phyloP scores from a whole-genome alignment of 495 filamentous ascomycete genomes.

The Filosporella fistucella region DNA sequence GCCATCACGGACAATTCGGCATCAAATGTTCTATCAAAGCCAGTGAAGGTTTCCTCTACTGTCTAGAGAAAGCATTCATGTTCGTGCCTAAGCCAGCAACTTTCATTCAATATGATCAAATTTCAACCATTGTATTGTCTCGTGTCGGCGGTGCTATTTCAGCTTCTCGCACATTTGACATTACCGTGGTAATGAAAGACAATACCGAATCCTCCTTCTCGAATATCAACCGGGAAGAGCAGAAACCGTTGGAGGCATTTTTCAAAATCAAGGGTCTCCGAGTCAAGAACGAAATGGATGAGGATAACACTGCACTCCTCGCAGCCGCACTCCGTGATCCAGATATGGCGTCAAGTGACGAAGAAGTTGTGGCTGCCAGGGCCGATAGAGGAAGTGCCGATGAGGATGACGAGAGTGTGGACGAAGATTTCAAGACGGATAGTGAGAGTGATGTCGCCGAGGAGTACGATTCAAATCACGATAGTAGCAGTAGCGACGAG shows the following conservation, averaged over 20 bases:
- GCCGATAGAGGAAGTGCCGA: constrained; percentile 87
- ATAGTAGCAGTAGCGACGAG: constrained; percentile 73
- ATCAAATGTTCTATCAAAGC: constrained; percentile 99
- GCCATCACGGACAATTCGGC: constrained; percentile 87
- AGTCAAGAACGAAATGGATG: constrained; percentile 91
- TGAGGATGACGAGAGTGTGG: constrained; percentile 89
- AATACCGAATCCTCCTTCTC: constrained; percentile 88
- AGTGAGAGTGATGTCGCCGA: constrained; percentile 94
- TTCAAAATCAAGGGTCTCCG: constrained; percentile 89
- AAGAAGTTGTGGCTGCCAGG: constrained; percentile 63
- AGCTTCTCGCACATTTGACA: constrained; percentile 94
- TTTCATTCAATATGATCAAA: constrained; percentile 90
- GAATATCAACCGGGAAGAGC: constrained; percentile 98
- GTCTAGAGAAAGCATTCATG: constrained; percentile 96
- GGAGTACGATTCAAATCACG: constrained; percentile 88
- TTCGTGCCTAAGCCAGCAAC: constrained; percentile 98
- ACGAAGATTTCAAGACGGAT: constrained; percentile 93
- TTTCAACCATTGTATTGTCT: constrained; percentile 86
- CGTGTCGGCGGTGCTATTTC: constrained; percentile 92
- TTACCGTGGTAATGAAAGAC: constrained; percentile 81
- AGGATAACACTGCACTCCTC: constrained; percentile 60
- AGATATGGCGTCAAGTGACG: constrained; percentile 75
- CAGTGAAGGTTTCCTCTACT: constrained; percentile 95
- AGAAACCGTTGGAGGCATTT: constrained; percentile 91
- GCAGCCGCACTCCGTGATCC: constrained; percentile 76